Conservation (phyloP, 2,329 filamentous ascomycete species). For the Fusarium sulawesiense region DNA sequence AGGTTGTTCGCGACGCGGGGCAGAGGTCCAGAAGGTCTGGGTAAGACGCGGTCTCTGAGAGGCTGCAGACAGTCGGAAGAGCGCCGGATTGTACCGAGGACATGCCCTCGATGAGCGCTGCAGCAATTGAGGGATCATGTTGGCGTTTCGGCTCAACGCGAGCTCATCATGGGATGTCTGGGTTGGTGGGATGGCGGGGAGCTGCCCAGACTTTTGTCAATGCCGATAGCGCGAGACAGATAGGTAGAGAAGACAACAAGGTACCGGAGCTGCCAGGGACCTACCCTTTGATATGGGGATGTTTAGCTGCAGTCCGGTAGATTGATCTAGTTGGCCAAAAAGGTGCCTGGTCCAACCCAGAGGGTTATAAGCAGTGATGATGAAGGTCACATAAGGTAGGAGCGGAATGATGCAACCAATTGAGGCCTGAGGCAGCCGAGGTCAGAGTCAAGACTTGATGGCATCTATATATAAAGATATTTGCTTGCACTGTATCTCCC, state of each 20-base stretch:
- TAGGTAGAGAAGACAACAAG: slow-evolving; percentile 27
- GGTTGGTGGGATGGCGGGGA: slow-evolving; percentile 42
- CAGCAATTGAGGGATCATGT: slow-evolving; percentile 54
- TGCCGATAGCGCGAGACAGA: slow-evolving; percentile 14
- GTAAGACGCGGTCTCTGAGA: slow-evolving; percentile 44
- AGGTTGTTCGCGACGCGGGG: slow-evolving; percentile 45
- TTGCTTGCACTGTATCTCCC: not conserved
- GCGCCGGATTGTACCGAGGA: slow-evolving; percentile 46
- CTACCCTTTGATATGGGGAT: not conserved
- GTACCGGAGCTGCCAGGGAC: slow-evolving; percentile 33
- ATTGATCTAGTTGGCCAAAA: slow-evolving; percentile 8
- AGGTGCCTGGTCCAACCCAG: slow-evolving; percentile 4
- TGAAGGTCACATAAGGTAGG: slow-evolving; percentile 35
- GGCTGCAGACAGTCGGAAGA: slow-evolving; percentile 45
- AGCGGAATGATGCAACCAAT: slow-evolving; percentile 46
- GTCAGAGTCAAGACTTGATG: slow-evolving; percentile 33
- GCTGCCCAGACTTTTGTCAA: slow-evolving; percentile 14
- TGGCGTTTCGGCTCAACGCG: slow-evolving; percentile 41
- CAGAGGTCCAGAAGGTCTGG: slow-evolving; percentile 50
- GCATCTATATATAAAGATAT: not conserved
- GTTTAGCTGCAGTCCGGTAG: slow-evolving; percentile 26
- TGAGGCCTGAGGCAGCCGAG: slow-evolving; percentile 47
- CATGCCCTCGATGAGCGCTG: slow-evolving; percentile 50
- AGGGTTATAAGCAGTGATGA: slow-evolving; percentile 26
- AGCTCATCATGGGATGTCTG: slow-evolving; percentile 46